Evolutionary conservation across 2,329 filamentous ascomycete genomes (phyloP).

Genomic region (Nannizziopsis barbatae): DNA sequence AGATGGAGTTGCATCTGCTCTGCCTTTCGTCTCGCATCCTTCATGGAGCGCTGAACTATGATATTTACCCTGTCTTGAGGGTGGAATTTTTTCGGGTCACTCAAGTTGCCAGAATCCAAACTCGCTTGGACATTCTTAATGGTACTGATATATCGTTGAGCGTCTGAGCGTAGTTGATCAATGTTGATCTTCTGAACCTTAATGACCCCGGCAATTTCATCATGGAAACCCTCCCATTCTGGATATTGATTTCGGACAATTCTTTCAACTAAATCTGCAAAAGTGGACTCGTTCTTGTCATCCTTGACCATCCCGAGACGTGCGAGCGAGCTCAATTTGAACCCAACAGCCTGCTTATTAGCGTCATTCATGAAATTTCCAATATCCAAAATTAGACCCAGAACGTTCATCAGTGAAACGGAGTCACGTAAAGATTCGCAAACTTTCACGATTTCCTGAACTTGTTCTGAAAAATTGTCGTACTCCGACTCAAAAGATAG

Average conservation of each 20-base stretch:
- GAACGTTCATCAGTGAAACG: constrained; percentile 86
- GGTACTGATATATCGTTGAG: constrained; percentile 86
- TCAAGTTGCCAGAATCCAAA: constrained; percentile 84
- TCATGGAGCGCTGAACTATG: constrained; percentile 87
- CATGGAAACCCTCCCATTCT: constrained; percentile 80
- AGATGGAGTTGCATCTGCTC: constrained; percentile 91
- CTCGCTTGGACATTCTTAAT: constrained; percentile 88
- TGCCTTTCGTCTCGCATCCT: constrained; percentile 87
- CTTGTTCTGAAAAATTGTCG: constrained; percentile 75
- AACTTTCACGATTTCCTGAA: constrained; percentile 73
- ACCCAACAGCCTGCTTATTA: constrained; percentile 94
- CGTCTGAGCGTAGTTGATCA: constrained; percentile 77
- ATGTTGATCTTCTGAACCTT: constrained; percentile 83
- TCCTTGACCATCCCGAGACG: constrained; percentile 97
- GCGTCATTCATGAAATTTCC: constrained; percentile 99
- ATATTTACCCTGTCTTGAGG: constrained; percentile 90
- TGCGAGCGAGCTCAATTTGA: constrained; percentile 91
- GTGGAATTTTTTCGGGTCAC: constrained; percentile 95
- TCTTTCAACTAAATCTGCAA: constrained; percentile 90
- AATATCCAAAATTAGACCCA: constrained; percentile 91
- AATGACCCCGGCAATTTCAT: constrained; percentile 73
- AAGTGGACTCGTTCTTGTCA: constrained; percentile 93
- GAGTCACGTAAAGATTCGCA: constrained; percentile 86
- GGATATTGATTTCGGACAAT: constrained; percentile 95
- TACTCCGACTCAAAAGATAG: constrained; percentile 79